Conservation (phyloP, 495 filamentous ascomycete species). For the Monascus purpureus region DNA sequence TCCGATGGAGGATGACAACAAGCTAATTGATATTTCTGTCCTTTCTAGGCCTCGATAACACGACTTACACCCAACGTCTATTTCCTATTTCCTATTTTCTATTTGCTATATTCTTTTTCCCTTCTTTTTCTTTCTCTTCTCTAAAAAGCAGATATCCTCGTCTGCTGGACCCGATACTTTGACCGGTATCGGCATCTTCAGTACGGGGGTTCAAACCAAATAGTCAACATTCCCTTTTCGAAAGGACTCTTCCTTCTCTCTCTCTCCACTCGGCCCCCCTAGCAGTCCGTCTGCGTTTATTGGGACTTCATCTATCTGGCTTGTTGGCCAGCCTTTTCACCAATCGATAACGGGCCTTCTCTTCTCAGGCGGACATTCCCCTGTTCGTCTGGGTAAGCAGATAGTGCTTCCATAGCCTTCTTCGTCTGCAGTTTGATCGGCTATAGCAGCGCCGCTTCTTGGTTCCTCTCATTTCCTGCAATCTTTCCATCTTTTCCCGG, state of each 20-base stretch:
- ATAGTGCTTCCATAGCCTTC: conserved; percentile 45
- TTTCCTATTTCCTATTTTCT: conserved; percentile 5
- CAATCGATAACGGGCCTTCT: conserved; percentile 70
- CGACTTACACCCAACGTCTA: conserved; percentile 26
- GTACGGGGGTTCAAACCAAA: conserved; percentile 47
- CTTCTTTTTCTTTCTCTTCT: conserved; percentile 9
- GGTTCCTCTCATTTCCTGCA: conserved; percentile 5
- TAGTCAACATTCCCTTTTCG: conserved; percentile 75
- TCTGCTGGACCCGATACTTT: conserved; percentile 87
- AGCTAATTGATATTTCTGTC: conserved; percentile 4
- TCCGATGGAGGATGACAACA: no score
- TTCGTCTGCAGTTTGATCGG: conserved; percentile 14
- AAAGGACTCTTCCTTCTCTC: conserved; percentile 65
- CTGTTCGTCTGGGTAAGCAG: conserved; percentile 78
- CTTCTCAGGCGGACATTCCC: conserved; percentile 77
- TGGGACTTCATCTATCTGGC: conserved; percentile 40
- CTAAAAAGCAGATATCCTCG: conserved; percentile 56
- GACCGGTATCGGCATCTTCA: conserved; percentile 77
- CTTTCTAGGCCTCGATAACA: conserved; percentile 82
- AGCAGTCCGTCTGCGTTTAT: conserved; percentile 42
- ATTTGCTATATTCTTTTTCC: conserved; percentile 5
- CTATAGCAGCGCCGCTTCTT: conserved; percentile 15
- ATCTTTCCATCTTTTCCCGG: neutral
- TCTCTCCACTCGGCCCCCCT: conserved; percentile 75
- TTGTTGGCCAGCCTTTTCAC: conserved; percentile 43